These are phyloP conservation scores for Parathielavia appendiculata DNA, from an alignment of 495 filamentous ascomycete species.

Conservation along the genomic window DNA sequence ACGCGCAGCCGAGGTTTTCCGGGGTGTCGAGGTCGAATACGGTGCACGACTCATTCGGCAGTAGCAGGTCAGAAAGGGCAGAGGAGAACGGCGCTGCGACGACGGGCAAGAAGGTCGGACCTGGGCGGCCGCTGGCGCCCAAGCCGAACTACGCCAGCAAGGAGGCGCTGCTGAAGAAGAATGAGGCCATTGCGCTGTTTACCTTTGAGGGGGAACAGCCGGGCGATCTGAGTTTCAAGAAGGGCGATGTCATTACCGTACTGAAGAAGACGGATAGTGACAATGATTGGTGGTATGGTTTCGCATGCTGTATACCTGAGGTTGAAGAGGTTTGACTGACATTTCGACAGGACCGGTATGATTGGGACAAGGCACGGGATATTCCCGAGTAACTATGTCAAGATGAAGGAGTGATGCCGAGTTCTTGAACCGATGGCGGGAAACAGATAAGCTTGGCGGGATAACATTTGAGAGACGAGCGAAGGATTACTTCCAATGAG, in stretches of 20 bases:
- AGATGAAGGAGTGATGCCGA: constrained; percentile 42
- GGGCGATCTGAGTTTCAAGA: constrained; percentile 92
- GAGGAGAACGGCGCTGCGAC: neutral
- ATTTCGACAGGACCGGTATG: constrained; percentile 48
- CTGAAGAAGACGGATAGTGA: constrained; percentile 90
- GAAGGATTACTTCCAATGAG: neutral
- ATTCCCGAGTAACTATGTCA: constrained; percentile 55
- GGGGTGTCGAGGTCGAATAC: constrained; percentile 48
- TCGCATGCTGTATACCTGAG: neutral
- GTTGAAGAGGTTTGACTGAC: constrained; percentile 21
- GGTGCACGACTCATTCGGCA: constrained; percentile 33
- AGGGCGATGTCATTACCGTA: constrained; percentile 96
- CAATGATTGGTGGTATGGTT: constrained; percentile 79
- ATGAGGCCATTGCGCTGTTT: constrained; percentile 85
- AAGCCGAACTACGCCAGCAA: constrained; percentile 74
- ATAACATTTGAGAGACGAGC: neutral
- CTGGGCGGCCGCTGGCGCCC: constrained; percentile 71
- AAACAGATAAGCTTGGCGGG: neutral
- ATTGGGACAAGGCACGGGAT: constrained; percentile 50
- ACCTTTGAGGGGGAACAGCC: constrained; percentile 92
- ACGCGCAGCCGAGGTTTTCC: constrained; percentile 50
- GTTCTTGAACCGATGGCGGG: constrained; percentile 35
- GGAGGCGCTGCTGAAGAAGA: constrained; percentile 61
- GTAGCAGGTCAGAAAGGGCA: constrained; percentile 35
- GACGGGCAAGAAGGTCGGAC: constrained; percentile 41